Conservation (phyloP, 305 asterid genomes). For the Fraxinus velutina region DNA sequence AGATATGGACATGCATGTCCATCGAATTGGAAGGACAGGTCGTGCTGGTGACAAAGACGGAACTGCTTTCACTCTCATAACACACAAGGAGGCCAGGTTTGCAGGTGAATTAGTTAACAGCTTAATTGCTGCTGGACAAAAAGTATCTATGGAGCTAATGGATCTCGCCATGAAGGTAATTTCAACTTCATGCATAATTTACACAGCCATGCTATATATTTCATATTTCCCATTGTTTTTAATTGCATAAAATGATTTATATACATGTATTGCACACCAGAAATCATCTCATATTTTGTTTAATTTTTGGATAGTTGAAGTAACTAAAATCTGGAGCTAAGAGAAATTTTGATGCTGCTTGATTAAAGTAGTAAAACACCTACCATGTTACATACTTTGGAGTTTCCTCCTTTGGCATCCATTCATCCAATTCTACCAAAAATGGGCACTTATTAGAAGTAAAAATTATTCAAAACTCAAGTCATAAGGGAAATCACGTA, state of each 20-base stretch:
- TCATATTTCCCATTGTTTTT: background rate
- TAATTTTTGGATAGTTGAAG: background rate
- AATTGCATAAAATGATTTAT: background rate
- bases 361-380: background rate
- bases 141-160: conserved; percentile 77
- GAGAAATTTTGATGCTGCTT: background rate
- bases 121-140: conserved; percentile 94
- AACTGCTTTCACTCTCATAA: conserved; percentile 87
- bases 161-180: conserved; percentile 98
- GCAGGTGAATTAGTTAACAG: conserved; percentile 90
- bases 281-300: background rate
- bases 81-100: conserved; percentile 93
- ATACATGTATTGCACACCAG: background rate
- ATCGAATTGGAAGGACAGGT: conserved; percentile 97
- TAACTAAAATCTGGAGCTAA: background rate
- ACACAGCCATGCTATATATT: background rate
- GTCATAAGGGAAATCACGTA: background rate
- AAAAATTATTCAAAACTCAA: background rate
- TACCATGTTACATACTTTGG: background rate
- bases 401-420: background rate
- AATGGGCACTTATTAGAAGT: background rate
- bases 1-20: conserved; percentile 99
- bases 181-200: background rate
- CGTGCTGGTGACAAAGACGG: conserved; percentile 99
- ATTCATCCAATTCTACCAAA: background rate